Conservation (phyloP, 805 yeast species). For the Spathaspora gorwiae region DNA sequence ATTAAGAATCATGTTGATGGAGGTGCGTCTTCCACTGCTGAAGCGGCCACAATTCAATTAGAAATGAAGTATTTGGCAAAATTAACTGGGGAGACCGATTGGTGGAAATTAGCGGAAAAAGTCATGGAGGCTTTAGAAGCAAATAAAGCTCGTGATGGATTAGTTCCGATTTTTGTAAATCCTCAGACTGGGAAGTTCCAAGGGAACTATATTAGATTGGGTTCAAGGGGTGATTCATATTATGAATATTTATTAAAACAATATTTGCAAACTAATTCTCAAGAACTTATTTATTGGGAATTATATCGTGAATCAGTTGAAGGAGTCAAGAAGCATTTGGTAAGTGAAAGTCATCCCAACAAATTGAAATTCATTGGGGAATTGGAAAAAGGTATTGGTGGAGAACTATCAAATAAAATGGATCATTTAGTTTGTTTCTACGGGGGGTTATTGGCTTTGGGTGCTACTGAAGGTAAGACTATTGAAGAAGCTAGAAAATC, state of each 20-base stretch:
- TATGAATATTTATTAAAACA: conserved; percentile 87
- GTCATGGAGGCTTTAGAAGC: conserved; percentile 67
- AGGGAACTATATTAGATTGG: conserved; percentile 67
- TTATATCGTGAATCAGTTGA: conserved; percentile 74
- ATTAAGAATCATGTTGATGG: conserved; percentile 55
- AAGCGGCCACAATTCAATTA: conserved; percentile 79
- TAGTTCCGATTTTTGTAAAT: conserved; percentile 75
- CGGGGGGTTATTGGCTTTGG: conserved; percentile 84
- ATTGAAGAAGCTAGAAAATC: conserved; percentile 50
- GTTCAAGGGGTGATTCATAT: conserved; percentile 91
- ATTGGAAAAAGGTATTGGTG: conserved; percentile 61
- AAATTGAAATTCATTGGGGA: conserved; percentile 73
- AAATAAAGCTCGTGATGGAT: conserved; percentile 63
- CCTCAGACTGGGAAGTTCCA: conserved; percentile 71
- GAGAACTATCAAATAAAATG: conserved; percentile 67
- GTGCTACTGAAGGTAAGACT: conserved; percentile 76
- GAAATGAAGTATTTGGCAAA: conserved; percentile 80
- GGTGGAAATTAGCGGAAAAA: conserved; percentile 75
- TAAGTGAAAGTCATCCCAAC: conserved; percentile 57
- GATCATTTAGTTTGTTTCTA: conserved; percentile 90
- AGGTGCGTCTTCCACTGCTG: conserved; percentile 88
- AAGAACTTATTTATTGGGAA: conserved; percentile 56
- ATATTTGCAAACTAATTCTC: conserved; percentile 68
- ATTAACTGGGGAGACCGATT: conserved; percentile 72
- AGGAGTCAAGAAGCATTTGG: conserved; percentile 69